phyloP scores from a whole-genome alignment of 768 basidiomycete genomes.

The Boletellus emodensis region DNA sequence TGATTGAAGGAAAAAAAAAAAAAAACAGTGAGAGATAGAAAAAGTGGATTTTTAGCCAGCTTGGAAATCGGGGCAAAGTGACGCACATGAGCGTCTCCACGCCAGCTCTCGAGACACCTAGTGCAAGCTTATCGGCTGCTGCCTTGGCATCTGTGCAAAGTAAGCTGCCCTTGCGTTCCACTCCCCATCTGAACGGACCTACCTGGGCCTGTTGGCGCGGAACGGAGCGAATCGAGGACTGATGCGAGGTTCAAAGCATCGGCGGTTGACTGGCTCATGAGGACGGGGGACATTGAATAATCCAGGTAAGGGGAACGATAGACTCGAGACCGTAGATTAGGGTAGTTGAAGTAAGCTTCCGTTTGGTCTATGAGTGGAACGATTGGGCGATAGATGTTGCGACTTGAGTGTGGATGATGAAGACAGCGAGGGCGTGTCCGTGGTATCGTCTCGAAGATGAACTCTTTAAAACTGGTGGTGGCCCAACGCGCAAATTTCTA shows the following conservation, averaged over 20 bases:
- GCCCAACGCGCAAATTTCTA: neutral
- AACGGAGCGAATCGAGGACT: constrained; percentile 43
- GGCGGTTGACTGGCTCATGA: constrained; percentile 40
- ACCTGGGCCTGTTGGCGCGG: constrained; percentile 64
- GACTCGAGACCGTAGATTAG: constrained; percentile 20
- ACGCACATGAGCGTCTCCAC: constrained; percentile 58
- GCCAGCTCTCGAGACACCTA: constrained; percentile 62
- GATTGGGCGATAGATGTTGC: constrained; percentile 9
- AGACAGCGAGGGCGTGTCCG: neutral
- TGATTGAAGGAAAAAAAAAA: constrained; percentile 21
- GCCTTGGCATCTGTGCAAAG: constrained; percentile 69
- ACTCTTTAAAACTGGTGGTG: neutral
- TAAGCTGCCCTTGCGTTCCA: constrained; percentile 1
- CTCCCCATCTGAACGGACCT: constrained; percentile 10
- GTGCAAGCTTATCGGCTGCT: constrained; percentile 76
- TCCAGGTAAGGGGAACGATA: constrained; percentile 9
- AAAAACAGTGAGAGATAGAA: neutral
- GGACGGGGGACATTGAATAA: constrained; percentile 49
- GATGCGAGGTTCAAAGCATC: constrained; percentile 40
- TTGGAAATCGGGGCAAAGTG: constrained; percentile 1
- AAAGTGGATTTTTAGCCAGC: constrained; percentile 13
- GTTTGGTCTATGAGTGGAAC: constrained; percentile 18
- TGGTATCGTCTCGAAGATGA: constrained; percentile 7
- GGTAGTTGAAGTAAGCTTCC: constrained; percentile 8
- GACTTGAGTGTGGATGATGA: no score